A percentile compares a stretch with the other conserved stretches of the same genome.
These are phyloP conservation scores for Candida sakaeoensis DNA, from an alignment of 805 yeast species.

Conservation along the genomic window DNA sequence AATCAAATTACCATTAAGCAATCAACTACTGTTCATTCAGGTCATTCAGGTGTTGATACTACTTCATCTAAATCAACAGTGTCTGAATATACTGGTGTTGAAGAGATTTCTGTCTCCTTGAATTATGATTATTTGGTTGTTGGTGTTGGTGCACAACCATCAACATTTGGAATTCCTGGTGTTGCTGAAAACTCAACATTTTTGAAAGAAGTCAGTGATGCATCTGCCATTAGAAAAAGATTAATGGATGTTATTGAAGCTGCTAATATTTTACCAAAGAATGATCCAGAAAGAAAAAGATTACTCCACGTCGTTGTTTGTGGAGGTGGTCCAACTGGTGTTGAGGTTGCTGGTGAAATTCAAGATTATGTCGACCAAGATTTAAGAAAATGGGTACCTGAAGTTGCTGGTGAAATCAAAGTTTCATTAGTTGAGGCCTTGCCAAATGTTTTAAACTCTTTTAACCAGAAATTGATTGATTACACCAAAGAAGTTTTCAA, in stretches of 20 bases:
- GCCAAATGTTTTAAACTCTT: constrained; percentile 80
- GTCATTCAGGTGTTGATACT: constrained; percentile 51
- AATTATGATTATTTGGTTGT: constrained; percentile 80
- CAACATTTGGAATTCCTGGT: constrained; percentile 94
- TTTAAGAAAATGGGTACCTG: constrained; percentile 84
- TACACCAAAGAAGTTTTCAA: constrained; percentile 79
- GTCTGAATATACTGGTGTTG: constrained; percentile 38
- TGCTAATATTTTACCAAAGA: constrained; percentile 74
- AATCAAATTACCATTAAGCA: constrained; percentile 65
- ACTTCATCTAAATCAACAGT: constrained; percentile 38
- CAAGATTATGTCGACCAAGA: constrained; percentile 94
- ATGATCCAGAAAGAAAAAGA: constrained; percentile 76
- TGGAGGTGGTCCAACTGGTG: constrained; percentile 99
- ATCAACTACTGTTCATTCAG: constrained; percentile 51
- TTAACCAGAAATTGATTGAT: constrained; percentile 62
- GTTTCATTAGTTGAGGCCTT: constrained; percentile 87
- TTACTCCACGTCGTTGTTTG: constrained; percentile 86
- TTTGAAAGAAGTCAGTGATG: constrained; percentile 86
- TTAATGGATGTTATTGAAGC: constrained; percentile 87
- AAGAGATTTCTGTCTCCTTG: constrained; percentile 45
- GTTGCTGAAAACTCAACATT: constrained; percentile 84
- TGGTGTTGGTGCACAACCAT: constrained; percentile 94
- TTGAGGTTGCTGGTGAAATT: constrained; percentile 93
- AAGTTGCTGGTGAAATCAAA: constrained; percentile 72
- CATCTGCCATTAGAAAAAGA: constrained; percentile 76